phyloP scores from a whole-genome alignment of 2,329 filamentous ascomycete species.

The Parascedosporium putredinis region DNA sequence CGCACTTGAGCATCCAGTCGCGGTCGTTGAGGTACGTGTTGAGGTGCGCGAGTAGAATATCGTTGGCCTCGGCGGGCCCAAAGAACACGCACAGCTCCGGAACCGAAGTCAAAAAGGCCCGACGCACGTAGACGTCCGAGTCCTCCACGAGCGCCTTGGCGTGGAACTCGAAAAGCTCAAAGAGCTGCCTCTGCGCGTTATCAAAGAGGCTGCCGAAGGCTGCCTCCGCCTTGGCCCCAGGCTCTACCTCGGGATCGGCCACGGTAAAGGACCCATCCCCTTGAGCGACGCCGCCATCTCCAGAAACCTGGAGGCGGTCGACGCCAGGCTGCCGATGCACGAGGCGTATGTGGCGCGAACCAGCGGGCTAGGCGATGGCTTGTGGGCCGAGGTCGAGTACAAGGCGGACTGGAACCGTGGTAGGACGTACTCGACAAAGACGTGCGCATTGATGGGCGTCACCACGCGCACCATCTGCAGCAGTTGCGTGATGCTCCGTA shows the following conservation, averaged over 20 bases:
- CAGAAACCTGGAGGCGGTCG: slow-evolving; percentile 73
- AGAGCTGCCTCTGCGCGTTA: slow-evolving; percentile 69
- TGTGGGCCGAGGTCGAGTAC: slow-evolving; percentile 21
- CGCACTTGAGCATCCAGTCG: slow-evolving; percentile 93
- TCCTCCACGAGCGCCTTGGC: slow-evolving; percentile 88
- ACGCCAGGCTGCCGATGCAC: slow-evolving; percentile 79
- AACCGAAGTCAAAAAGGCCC: slow-evolving; percentile 86
- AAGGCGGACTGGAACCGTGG: slow-evolving; percentile 50
- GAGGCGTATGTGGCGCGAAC: slow-evolving; percentile 88
- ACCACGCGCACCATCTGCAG: slow-evolving; percentile 81
- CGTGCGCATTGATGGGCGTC: slow-evolving; percentile 63
- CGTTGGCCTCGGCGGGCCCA: slow-evolving; percentile 80
- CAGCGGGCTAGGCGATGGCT: slow-evolving; percentile 48
- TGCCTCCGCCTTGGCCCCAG: slow-evolving; percentile 53
- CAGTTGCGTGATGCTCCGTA: slow-evolving; percentile 81
- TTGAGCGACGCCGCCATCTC: slow-evolving; percentile 84
- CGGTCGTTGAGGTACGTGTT: slow-evolving; percentile 96
- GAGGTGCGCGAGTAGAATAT: slow-evolving; percentile 90
- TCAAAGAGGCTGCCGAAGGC: slow-evolving; percentile 81
- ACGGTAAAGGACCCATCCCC: slow-evolving; percentile 73
- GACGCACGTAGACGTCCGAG: slow-evolving; percentile 69
- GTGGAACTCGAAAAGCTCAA: slow-evolving; percentile 75
- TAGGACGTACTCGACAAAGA: slow-evolving; percentile 58
- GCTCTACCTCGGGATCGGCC: slow-evolving; percentile 69
- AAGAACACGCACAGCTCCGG: slow-evolving; percentile 92